Percentiles rank a stretch among this genome's conserved stretches.
These are phyloP conservation scores for Xylariaceae sp. DNA, from an alignment of 2,329 filamentous ascomycete species.

Conservation along the genomic window DNA sequence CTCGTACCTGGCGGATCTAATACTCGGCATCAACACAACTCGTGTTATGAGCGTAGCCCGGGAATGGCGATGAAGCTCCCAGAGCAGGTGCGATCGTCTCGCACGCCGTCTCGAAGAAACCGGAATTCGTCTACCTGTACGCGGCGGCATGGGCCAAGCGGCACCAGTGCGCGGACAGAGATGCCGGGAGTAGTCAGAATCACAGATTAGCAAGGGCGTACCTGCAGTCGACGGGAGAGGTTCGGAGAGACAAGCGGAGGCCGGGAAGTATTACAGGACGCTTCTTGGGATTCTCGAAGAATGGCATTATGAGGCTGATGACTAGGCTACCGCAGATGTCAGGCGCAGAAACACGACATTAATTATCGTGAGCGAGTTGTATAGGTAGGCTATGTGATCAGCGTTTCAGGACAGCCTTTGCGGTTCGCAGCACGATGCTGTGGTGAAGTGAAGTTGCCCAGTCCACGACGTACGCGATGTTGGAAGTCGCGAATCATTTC, in stretches of 20 bases:
- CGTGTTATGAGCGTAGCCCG: constrained; percentile 17
- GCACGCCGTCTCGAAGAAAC: constrained; percentile 11
- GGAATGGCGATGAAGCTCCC: constrained; percentile 15
- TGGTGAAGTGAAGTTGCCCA: no score
- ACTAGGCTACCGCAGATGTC: constrained; percentile 13
- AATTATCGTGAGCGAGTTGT: no score
- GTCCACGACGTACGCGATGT: no score
- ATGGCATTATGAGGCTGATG: constrained; percentile 19
- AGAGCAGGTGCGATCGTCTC: constrained; percentile 11
- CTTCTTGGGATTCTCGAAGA: constrained; percentile 16
- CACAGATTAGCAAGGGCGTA: constrained; percentile 18
- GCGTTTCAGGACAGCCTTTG: no score
- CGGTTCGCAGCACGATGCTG: no score
- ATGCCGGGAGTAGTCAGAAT: constrained; percentile 7
- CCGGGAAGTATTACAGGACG: constrained; percentile 21
- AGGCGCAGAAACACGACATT: constrained; percentile 2
- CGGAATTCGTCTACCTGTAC: constrained; percentile 19
- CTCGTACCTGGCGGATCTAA: no score
- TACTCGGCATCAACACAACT: no score
- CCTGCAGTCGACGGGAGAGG: constrained; percentile 14
- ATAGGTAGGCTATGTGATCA: no score
- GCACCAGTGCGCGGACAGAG: constrained; percentile 8
- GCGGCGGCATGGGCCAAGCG: constrained; percentile 14
- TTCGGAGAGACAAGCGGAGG: constrained; percentile 16
- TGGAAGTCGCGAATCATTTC: no score